Evolutionary conservation across 208 protist genomes (phyloP).

Genomic region (Naegleria gruberi): DNA sequence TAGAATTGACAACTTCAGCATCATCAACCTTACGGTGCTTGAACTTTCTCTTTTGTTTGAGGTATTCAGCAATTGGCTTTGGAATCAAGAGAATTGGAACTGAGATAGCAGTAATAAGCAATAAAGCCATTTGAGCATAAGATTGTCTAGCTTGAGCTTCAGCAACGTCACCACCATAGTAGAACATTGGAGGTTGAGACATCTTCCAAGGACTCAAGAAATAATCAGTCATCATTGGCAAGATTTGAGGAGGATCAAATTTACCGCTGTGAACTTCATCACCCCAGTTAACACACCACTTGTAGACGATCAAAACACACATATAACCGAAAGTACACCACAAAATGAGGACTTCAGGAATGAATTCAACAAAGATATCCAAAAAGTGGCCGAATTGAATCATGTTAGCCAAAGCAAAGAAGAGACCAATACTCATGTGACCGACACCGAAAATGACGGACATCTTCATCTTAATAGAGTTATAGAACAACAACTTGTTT

Average conservation of each 20-base stretch:
- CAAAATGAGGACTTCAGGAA: constrained; percentile 94
- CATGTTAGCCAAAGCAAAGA: constrained; percentile 76
- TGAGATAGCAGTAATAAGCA: constrained; percentile 57
- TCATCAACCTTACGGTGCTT: background rate
- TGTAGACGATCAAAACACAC: constrained; percentile 89
- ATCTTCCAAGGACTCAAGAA: constrained; percentile 71
- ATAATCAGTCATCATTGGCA: constrained; percentile 83
- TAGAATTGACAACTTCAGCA: background rate
- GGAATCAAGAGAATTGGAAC: constrained; percentile 70
- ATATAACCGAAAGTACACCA: constrained; percentile 89
- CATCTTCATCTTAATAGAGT: constrained; percentile 98
- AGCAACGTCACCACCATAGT: background rate
- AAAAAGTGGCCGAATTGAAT: constrained; percentile 70
- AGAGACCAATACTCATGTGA: constrained; percentile 91
- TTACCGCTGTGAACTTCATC: background rate
- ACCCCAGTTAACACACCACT: constrained; percentile 84
- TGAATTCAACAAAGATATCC: constrained; percentile 75
- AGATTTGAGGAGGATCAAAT: constrained; percentile 50
- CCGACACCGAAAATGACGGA: constrained; percentile 88
- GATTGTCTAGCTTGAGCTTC: constrained; percentile 64
- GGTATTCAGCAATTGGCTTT: constrained; percentile 56
- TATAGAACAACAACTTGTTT: constrained; percentile 93
- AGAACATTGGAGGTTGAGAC: background rate
- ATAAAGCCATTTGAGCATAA: constrained; percentile 62
- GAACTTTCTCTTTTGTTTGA: background rate